These are phyloP conservation scores for Apiotrichum brassicae DNA, from an alignment of 1,284 basidiomycete genomes.

Conservation along the genomic window DNA sequence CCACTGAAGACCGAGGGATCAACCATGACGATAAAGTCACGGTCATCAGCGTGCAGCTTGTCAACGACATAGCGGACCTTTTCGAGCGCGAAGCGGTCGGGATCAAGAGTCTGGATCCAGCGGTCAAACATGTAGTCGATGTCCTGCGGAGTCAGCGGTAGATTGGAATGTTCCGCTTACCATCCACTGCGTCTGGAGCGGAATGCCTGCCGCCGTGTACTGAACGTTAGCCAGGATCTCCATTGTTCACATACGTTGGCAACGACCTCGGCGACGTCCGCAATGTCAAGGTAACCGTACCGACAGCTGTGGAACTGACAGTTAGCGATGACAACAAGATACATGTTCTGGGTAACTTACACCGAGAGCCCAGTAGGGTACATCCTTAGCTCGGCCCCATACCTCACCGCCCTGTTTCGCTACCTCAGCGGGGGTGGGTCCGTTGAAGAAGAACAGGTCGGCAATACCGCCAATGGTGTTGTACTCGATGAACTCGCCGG, in stretches of 20 bases:
- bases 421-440: conserved; percentile 12
- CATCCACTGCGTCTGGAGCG: conserved; percentile 24
- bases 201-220: conserved; percentile 25
- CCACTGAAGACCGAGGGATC: conserved; percentile 58
- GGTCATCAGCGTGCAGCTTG: conserved; percentile 56
- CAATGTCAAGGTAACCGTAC: conserved; percentile 32
- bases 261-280: conserved; percentile 30
- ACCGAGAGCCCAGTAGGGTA: conserved; percentile 36
- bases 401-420: conserved; percentile 17
- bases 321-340: background rate
- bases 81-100: conserved; percentile 58
- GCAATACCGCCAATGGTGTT: conserved; percentile 28
- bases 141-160: background rate
- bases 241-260: conserved; percentile 17
- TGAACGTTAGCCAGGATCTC: background rate
- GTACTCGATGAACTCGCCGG: conserved; percentile 25
- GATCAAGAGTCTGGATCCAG: conserved; percentile 61
- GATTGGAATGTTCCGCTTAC: conserved; percentile 2
- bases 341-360: background rate
- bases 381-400: conserved; percentile 21
- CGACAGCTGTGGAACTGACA: conserved; percentile 28
- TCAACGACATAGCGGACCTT: conserved; percentile 61
- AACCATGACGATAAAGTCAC: conserved; percentile 62
- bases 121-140: conserved; percentile 63
- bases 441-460: conserved; percentile 28